Conservation (phyloP, 805 yeast genomes). For the Lipomyces orientalis region DNA sequence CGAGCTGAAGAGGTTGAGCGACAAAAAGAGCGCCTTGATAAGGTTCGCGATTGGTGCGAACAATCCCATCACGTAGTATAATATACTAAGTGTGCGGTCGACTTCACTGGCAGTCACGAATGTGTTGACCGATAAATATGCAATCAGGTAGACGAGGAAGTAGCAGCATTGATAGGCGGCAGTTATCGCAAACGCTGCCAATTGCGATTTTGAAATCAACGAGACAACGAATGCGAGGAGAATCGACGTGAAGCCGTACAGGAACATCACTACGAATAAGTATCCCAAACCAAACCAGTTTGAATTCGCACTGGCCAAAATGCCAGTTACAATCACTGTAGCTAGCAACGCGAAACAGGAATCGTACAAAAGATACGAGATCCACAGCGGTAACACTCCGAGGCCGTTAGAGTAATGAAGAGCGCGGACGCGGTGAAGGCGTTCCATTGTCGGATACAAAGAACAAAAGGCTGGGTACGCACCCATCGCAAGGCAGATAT, state of each 20-base stretch:
- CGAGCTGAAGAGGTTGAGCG: slow-evolving; percentile 44
- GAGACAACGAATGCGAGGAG: slow-evolving; percentile 43
- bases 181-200: slow-evolving; percentile 49
- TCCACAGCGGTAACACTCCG: slow-evolving; percentile 45
- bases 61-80: slow-evolving; percentile 42
- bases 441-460: slow-evolving; percentile 46
- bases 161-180: slow-evolving; percentile 45
- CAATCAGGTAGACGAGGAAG: slow-evolving; percentile 44
- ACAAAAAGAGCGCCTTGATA: slow-evolving; percentile 42
- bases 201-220: slow-evolving; percentile 42
- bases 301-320: slow-evolving; percentile 40
- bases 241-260: slow-evolving; percentile 44
- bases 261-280: slow-evolving; percentile 42
- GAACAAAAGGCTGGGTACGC: slow-evolving; percentile 46
- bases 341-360: slow-evolving; percentile 37
- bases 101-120: slow-evolving; percentile 41
- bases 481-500: slow-evolving; percentile 45
- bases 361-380: slow-evolving; percentile 42
- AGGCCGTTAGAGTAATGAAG: slow-evolving; percentile 48
- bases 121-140: slow-evolving; percentile 41
- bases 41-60: slow-evolving; percentile 43
- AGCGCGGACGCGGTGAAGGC: slow-evolving; percentile 45
- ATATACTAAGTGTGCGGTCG: slow-evolving; percentile 34
- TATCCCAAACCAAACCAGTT: slow-evolving; percentile 43
- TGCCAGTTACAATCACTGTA: slow-evolving; percentile 40